Base-by-base conservation (phyloP, 2,329 filamentous ascomycete species). In the Raffaelea albimanens region DNA sequence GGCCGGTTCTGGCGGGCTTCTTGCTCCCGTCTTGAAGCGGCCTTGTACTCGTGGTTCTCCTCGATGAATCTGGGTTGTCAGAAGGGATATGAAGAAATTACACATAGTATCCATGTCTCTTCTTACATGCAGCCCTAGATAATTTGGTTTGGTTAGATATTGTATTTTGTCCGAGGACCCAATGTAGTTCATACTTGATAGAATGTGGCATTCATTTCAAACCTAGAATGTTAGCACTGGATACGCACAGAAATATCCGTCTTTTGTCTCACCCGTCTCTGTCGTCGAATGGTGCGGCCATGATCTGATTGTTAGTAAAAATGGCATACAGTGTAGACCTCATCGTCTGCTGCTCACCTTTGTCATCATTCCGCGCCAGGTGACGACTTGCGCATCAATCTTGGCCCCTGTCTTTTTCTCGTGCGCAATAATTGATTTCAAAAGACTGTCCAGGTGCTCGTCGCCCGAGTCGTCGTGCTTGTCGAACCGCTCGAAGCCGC, bases 291-390 rank as follows among this genome's bases (percentile, higher is more conserved):
- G 88, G 85, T 0, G 84, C 73, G 0, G 83, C 82, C 82, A 97
- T 81, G 55, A 98, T 87, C 87, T 95, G 53, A 16, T 8, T 38
- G 34, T 38, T 7, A n/a, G 34, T 38, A 20, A 18, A 40, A 19
- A 23, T n/a, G n/a, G n/a, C n/a, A n/a, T n/a, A n/a, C n/a, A n/a
- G n/a, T n/a, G n/a, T n/a, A n/a, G n/a, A n/a, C n/a, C n/a, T n/a
- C 2, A 16, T 33, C 29, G 38, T 21, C 31, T 34, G 9, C 31
- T 16, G 45, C 65, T 46, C 61, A 90, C 88, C 75, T 96, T 98
- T 53, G 93, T 97, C 83, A 98, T 90, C 88, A 97, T 96, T 34
- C 93, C 93, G 58, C 93, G 75, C 91, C 91, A 98, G 2, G 91
- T 97, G 45, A 97, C 75, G 41, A 97, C 63, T 57, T 95, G 81